Percentiles rank a stretch among this genome's conserved stretches.
phyloP scores from a whole-genome alignment of 495 filamentous ascomycete genomes.

The Penicillium odoratum region DNA sequence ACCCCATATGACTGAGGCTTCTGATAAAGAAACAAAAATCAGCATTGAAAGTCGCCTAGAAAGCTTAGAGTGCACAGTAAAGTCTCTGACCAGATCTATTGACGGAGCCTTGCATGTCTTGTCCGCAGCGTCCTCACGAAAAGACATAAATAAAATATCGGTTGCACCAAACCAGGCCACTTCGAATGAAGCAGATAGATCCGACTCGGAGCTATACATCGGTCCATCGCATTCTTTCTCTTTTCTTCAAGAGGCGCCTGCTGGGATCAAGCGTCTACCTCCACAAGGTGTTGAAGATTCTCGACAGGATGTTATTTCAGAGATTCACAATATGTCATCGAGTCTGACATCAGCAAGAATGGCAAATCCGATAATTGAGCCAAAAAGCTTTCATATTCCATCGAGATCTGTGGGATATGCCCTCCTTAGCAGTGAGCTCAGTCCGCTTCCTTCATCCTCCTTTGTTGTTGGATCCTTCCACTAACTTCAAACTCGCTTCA shows the following conservation, averaged over 20 bases:
- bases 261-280: constrained; percentile 4
- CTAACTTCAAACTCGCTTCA: neutral
- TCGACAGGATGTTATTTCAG: constrained; percentile 10
- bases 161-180: neutral
- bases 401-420: constrained; percentile 11
- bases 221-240: constrained; percentile 18
- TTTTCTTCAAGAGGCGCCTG: constrained; percentile 10
- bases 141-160: neutral
- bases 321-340: constrained; percentile 11
- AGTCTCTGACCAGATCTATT: neutral
- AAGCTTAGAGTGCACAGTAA: neutral
- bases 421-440: constrained; percentile 10
- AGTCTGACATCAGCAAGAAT: constrained; percentile 3
- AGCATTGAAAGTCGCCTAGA: neutral
- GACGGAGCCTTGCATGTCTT: no score
- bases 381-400: constrained; percentile 6
- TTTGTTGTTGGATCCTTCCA: neutral
- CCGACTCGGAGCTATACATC: constrained; percentile 10
- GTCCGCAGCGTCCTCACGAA: neutral
- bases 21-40: neutral
- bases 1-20: neutral
- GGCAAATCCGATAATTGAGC: neutral
- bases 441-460: neutral
- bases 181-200: neutral
- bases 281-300: neutral